Base-by-base conservation (phyloP, 1,284 basidiomycete genomes). In the Sporisorium exsertum region DNA sequence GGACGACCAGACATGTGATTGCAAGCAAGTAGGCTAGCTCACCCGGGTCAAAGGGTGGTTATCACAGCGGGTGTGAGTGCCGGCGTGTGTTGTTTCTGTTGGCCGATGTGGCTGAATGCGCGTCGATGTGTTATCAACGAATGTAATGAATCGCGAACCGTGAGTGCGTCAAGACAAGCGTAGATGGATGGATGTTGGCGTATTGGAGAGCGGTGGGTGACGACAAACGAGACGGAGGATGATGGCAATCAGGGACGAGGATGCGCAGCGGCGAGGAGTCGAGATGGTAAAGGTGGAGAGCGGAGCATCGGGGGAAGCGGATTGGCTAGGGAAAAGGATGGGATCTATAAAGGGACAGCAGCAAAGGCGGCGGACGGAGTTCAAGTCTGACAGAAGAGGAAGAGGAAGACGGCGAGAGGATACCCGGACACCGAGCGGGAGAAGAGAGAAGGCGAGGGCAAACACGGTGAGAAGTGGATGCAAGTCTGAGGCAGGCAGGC, bases 321-420 rank as follows among this genome's bases (percentile, higher is more conserved):
- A 63, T 35, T 37, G 49, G 54, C n/a, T 35, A 46, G 57, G 7
- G 40, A 37, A 37, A 42, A 49, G 46, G 40, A 56, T 22, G 20
- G 45, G 24, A 66, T 59, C 69, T 66, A 65, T 72, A 72, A 72
- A 33, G 59, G 59, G 26, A 65, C 46, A 42, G 8, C 58, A n/a
- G 29, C 26, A 10, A 16, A 29, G 24, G n/a, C n/a, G n/a, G n/a
- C 47, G 59, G 59, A 64, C 59, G 63, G 58, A 65, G 58, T 65
- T 65, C 50, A 59, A 61, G 49, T 62, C 32, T 33, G 57, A 45
- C 20, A 29, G 27, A 20, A 22, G 26, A 43, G 42, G 32, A 18
- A 18, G 20, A 33, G 43, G 18, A n/a, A 7, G 9, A 53, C 42
- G 15, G 35, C 12, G 13, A 35, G 33, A 13, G 43, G 33, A 18